Evolutionary conservation across 495 filamentous ascomycete genomes (phyloP).

Genomic region (Penicillium dipodomyicola): DNA sequence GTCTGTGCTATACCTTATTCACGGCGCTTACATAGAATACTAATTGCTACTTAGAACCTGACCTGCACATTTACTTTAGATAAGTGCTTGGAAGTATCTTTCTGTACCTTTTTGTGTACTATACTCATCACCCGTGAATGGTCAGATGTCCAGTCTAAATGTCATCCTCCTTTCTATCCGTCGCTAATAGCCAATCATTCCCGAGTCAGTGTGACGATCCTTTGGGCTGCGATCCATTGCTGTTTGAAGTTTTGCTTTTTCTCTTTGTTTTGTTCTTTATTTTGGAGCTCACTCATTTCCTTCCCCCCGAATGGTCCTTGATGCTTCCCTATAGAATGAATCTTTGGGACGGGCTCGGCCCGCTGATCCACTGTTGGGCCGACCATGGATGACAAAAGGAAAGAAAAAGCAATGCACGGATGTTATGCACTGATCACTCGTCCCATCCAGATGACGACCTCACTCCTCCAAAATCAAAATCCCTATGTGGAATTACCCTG

Average conservation of each 20-base stretch:
- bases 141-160: conserved; percentile 28
- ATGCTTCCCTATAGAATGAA: conserved; percentile 5
- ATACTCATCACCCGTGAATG: conserved; percentile 11
- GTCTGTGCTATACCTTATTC: conserved; percentile 12
- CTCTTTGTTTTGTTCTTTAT: not conserved
- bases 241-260: not conserved
- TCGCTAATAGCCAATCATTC: conserved; percentile 24
- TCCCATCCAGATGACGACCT: conserved; percentile 25
- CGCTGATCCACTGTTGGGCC: conserved; percentile 26
- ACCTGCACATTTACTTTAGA: not conserved
- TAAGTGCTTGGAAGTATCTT: not conserved
- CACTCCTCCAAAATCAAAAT: conserved; percentile 2
- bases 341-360: conserved; percentile 26
- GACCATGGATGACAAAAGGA: conserved; percentile 13
- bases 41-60: not conserved
- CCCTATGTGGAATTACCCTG: not conserved
- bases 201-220: conserved; percentile 21
- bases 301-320: not conserved
- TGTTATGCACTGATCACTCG: conserved; percentile 28
- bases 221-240: conserved; percentile 1
- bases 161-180: conserved; percentile 22
- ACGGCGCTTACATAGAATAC: conserved; percentile 5
- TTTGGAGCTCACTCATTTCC: not conserved
- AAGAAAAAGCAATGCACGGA: conserved; percentile 22
- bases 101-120: not conserved